Evolutionary conservation across 2,329 filamentous ascomycete genomes (phyloP).

Genomic region (Thielaviopsis punctulata): DNA sequence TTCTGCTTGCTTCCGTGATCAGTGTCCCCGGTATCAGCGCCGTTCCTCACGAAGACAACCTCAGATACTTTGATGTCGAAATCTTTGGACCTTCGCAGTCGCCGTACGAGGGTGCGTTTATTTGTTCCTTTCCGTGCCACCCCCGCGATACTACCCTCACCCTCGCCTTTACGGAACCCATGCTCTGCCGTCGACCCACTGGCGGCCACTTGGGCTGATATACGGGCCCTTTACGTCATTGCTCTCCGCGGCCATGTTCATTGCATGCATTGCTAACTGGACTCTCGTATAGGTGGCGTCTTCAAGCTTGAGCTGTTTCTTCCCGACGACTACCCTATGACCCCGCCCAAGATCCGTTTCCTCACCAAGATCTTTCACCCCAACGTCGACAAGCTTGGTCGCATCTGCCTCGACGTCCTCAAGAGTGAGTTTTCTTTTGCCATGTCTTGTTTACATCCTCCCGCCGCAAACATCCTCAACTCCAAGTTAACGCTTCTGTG

Average conservation of each 20-base stretch:
- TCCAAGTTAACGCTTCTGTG: constrained; percentile 11
- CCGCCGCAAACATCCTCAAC: background rate
- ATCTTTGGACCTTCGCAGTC: constrained; percentile 86
- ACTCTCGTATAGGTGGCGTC: constrained; percentile 41
- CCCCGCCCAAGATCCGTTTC: constrained; percentile 93
- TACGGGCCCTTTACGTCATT: background rate
- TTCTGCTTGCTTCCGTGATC: background rate
- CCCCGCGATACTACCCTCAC: background rate
- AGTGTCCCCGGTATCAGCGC: constrained; percentile 95
- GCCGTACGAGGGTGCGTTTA: constrained; percentile 68
- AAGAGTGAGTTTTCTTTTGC: constrained; percentile 50
- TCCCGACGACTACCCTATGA: constrained; percentile 98
- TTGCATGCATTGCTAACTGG: too few relatives aligned
- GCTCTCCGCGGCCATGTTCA: too few relatives aligned
- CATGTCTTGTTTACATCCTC: background rate
- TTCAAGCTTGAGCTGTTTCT: constrained; percentile 97
- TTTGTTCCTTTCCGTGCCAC: background rate
- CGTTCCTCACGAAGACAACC: constrained; percentile 88
- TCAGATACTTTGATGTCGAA: constrained; percentile 94
- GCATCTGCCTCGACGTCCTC: constrained; percentile 90
- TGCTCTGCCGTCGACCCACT: background rate
- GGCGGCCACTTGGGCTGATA: background rate
- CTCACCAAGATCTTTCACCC: constrained; percentile 98
- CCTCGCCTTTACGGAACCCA: background rate
- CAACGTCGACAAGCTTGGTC: constrained; percentile 93